Percentiles rank a stretch among this genome's conserved stretches.
Evolutionary conservation across 1,284 basidiomycete species (phyloP).

Genomic region (Rhodotorula glutinis): DNA sequence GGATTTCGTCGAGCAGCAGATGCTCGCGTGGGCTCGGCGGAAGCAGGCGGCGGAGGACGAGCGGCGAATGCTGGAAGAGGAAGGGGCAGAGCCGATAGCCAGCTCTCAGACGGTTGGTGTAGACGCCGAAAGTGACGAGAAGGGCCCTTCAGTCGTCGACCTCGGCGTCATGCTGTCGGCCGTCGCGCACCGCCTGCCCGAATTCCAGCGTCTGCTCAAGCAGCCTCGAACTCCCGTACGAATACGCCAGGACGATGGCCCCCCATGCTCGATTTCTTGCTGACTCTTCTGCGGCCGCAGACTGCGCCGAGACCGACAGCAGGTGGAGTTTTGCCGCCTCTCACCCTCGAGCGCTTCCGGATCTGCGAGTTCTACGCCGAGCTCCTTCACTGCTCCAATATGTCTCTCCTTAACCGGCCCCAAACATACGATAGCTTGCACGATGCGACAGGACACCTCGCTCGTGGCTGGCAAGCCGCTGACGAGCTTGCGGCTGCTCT

Average conservation of each 20-base stretch:
- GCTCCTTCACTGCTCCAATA: slow-evolving; percentile 94
- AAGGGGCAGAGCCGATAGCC: slow-evolving; percentile 62
- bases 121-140: slow-evolving; percentile 63
- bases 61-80: slow-evolving; percentile 52
- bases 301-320: slow-evolving; percentile 51
- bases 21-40: slow-evolving; percentile 43
- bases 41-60: slow-evolving; percentile 45
- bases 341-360: slow-evolving; percentile 94
- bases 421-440: slow-evolving; percentile 10
- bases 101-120: slow-evolving; percentile 51
- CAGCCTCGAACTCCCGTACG: slow-evolving; percentile 72
- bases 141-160: slow-evolving; percentile 70
- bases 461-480: slow-evolving; percentile 24
- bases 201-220: slow-evolving; percentile 69
- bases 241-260: slow-evolving; percentile 26
- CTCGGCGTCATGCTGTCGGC: slow-evolving; percentile 78
- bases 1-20: slow-evolving; percentile 91
- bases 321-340: slow-evolving; percentile 59
- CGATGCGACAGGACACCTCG: slow-evolving; percentile 28
- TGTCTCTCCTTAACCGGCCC: slow-evolving; percentile 86
- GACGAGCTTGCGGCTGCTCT: slow-evolving; percentile 34
- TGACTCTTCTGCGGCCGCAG: slow-evolving; percentile 8
- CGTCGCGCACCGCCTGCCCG: slow-evolving; percentile 66
- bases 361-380: slow-evolving; percentile 97
- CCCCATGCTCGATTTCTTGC: no score